Evolutionary conservation across 1,284 basidiomycete species (phyloP).

Genomic region (Ganoderma resinaceum): DNA sequence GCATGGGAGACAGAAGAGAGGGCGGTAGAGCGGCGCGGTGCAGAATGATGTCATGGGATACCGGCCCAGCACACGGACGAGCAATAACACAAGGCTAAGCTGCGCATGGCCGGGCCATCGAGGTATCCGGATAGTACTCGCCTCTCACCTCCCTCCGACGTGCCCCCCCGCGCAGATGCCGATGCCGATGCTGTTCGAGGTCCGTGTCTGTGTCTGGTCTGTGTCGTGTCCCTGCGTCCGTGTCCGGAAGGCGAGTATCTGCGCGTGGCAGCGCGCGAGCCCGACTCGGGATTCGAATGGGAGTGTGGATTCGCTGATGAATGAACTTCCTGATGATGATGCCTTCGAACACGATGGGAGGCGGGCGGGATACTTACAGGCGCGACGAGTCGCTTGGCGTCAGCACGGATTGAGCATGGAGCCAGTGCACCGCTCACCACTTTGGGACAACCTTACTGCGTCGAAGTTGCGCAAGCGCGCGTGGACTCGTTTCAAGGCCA

Average conservation of each 20-base stretch:
- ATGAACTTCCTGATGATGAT: neutral
- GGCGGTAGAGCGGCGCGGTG: conserved; percentile 3
- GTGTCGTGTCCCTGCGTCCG: neutral
- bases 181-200: neutral
- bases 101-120: neutral
- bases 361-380: neutral
- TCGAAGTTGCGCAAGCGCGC: neutral
- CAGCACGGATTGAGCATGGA: neutral
- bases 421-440: neutral
- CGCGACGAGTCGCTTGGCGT: neutral
- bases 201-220: neutral
- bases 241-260: neutral
- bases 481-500: neutral
- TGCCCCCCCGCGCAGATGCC: neutral
- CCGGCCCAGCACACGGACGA: neutral
- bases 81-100: neutral
- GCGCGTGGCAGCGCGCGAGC: neutral
- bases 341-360: neutral
- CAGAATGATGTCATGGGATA: conserved; percentile 4
- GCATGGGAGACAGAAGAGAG: neutral
- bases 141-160: neutral
- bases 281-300: neutral
- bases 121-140: neutral
- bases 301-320: conserved; percentile 2
- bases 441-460: neutral